Percentiles rank a stretch among this genome's conserved stretches.
These are phyloP conservation scores for Aspergillus persii DNA, from an alignment of 2,329 filamentous ascomycete genomes.

Conservation along the genomic window DNA sequence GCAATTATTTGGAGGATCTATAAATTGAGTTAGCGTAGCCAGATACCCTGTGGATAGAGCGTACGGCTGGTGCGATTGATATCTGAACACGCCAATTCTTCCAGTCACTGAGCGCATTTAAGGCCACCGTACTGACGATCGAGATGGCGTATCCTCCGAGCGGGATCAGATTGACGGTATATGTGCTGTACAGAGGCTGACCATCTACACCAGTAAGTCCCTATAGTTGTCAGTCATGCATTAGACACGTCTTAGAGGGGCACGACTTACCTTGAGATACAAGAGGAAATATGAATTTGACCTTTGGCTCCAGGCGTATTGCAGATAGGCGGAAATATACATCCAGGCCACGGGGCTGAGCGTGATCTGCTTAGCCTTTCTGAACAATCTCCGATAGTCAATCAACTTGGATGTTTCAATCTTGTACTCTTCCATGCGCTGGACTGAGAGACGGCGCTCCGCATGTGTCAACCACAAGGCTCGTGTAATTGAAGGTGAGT, in stretches of 20 bases:
- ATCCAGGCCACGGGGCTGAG: slow-evolving; percentile 13
- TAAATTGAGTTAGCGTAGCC: background rate
- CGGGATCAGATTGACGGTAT: slow-evolving; percentile 20
- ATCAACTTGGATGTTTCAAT: slow-evolving; percentile 17
- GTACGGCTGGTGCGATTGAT: slow-evolving; percentile 10
- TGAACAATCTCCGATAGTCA: slow-evolving; percentile 5
- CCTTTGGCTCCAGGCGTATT: slow-evolving; percentile 18
- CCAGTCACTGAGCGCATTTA: slow-evolving; percentile 19
- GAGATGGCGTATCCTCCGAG: slow-evolving; percentile 20
- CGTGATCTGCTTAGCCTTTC: slow-evolving; percentile 7
- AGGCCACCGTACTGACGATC: slow-evolving; percentile 14
- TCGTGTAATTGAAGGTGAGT: slow-evolving; percentile 16
- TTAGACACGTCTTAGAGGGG: background rate
- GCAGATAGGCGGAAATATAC: slow-evolving; percentile 14
- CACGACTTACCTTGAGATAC: slow-evolving; percentile 12
- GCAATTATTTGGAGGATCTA: slow-evolving; percentile 8
- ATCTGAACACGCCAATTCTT: slow-evolving; percentile 20
- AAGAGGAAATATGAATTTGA: slow-evolving; percentile 19
- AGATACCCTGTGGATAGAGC: background rate
- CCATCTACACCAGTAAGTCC: slow-evolving; percentile 5
- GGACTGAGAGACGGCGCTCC: slow-evolving; percentile 11
- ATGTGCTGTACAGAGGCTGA: slow-evolving; percentile 12
- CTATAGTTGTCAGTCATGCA: background rate
- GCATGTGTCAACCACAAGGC: slow-evolving; percentile 16
- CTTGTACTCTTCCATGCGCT: slow-evolving; percentile 16